These are phyloP conservation scores for Chromera velia DNA, from an alignment of 73 alveolate species.

Conservation along the genomic window DNA sequence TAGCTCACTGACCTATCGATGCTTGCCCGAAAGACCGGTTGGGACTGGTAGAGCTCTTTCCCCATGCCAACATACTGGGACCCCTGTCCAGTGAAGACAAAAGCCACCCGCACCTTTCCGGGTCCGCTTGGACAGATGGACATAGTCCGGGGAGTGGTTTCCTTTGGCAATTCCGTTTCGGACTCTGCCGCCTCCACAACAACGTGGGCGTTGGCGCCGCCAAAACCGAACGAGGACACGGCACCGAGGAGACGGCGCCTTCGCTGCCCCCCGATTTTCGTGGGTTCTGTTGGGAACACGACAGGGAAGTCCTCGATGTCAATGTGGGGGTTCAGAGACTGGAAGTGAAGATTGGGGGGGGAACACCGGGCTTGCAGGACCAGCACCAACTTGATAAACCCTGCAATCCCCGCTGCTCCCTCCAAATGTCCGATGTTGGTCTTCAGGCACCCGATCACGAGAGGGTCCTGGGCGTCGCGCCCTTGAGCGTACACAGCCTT, in stretches of 20 bases:
- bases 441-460: constrained; percentile 2
- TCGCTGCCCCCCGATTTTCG: no score
- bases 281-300: no score
- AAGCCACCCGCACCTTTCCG: no score
- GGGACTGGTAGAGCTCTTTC: constrained; percentile 17
- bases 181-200: no score
- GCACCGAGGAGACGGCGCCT: no score
- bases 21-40: no score
- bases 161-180: no score
- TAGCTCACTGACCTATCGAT: no score
- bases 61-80: constrained; percentile 43
- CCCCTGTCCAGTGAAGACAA: constrained; percentile 41
- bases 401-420: constrained; percentile 45
- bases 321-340: constrained; percentile 32
- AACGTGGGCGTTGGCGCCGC: constrained; percentile 48
- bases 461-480: no score
- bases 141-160: no score
- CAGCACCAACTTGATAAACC: constrained; percentile 16
- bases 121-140: no score
- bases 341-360: constrained; percentile 35
- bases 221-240: constrained; percentile 44
- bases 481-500: no score
- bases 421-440: constrained; percentile 28
- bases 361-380: neutral
- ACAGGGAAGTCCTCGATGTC: constrained; percentile 29